Evolutionary conservation across 164 flowering plant genomes (phyloP).

Genomic region (Echeveria elegans): DNA sequence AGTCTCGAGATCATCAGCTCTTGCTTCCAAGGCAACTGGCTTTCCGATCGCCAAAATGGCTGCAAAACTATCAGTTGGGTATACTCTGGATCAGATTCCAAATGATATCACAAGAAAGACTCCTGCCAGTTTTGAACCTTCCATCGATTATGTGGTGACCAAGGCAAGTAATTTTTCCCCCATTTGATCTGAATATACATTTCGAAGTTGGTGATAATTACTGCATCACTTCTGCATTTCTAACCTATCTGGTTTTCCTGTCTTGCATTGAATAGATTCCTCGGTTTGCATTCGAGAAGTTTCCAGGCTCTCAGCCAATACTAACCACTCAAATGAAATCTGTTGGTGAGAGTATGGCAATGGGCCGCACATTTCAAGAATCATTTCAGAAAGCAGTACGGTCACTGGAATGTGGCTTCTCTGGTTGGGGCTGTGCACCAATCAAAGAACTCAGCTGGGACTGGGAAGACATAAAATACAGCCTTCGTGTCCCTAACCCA

Average conservation of each 20-base stretch:
- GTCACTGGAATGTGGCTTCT: conserved; percentile 71
- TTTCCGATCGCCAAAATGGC: conserved; percentile 99
- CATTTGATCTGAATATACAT: neutral
- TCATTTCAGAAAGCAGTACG: conserved; percentile 95
- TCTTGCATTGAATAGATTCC: conserved; percentile 59
- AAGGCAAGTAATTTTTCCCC: conserved; percentile 37
- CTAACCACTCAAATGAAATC: conserved; percentile 98
- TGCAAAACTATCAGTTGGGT: conserved; percentile 87
- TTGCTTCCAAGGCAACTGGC: conserved; percentile 98
- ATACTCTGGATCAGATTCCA: conserved; percentile 85
- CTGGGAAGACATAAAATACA: conserved; percentile 79
- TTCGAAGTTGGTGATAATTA: neutral
- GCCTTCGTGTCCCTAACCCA: conserved; percentile 81
- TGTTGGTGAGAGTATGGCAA: conserved; percentile 94
- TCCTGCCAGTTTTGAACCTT: conserved; percentile 98
- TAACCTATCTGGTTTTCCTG: neutral
- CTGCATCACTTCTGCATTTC: neutral
- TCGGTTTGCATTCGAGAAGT: conserved; percentile 95
- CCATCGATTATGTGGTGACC: conserved; percentile 94
- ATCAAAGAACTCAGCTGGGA: conserved; percentile 82
- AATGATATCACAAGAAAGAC: conserved; percentile 94
- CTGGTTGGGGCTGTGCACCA: conserved; percentile 86
- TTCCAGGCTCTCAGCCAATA: conserved; percentile 84
- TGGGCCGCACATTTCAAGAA: conserved; percentile 97
- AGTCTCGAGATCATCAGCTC: conserved; percentile 90